Evolutionary conservation across 805 yeast species (phyloP).

Genomic region (Priceomyces melissophilus): DNA sequence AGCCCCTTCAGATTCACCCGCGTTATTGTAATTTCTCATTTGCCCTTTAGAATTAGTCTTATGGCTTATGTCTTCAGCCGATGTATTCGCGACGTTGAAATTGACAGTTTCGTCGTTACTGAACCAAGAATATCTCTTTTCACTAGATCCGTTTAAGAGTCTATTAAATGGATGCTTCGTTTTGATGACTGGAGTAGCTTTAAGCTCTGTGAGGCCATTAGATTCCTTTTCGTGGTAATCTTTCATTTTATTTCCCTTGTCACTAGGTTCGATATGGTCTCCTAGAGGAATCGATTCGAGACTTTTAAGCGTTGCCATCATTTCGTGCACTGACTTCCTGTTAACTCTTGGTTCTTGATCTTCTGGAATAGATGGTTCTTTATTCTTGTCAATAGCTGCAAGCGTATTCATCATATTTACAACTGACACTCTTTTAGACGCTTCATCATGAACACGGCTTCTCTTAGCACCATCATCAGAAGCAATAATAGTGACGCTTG

Average conservation of each 20-base stretch:
- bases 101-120: slow-evolving; percentile 23
- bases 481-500: neutral
- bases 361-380: slow-evolving; percentile 1
- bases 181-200: slow-evolving; percentile 1
- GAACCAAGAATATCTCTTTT: slow-evolving; percentile 29
- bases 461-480: neutral
- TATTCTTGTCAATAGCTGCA: slow-evolving; percentile 15
- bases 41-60: neutral
- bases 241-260: slow-evolving; percentile 5
- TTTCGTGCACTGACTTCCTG: slow-evolving; percentile 24
- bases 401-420: slow-evolving; percentile 28
- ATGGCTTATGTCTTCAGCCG: neutral
- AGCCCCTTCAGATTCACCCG: neutral
- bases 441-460: neutral
- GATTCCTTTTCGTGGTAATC: too few relatives aligned
- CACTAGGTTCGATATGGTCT: neutral
- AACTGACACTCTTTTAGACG: slow-evolving; percentile 18
- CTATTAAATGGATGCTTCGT: slow-evolving; percentile 4
- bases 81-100: slow-evolving; percentile 7
- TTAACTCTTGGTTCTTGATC: neutral
- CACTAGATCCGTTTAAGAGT: neutral
- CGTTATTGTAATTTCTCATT: neutral
- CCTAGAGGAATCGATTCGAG: slow-evolving; percentile 9
- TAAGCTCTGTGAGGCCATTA: too few relatives aligned
- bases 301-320: slow-evolving; percentile 27